Evolutionary conservation across 148 eudicot genomes (phyloP), one percentile per base, ranked within the genome.

Genomic region (Beta vulgaris): DNA sequence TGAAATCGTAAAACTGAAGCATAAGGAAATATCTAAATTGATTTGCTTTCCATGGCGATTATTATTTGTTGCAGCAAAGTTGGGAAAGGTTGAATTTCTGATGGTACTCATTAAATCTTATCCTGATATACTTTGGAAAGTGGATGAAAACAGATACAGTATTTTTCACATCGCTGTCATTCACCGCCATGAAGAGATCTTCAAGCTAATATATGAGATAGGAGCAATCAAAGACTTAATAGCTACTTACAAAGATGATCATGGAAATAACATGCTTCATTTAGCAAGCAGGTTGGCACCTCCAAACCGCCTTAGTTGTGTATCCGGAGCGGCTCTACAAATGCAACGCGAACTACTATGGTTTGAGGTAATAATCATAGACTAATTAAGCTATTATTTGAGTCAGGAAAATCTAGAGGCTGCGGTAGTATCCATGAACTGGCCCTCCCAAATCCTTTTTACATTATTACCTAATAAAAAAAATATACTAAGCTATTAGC

Each of bases 51-150:
- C 80, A 21, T 77, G 80, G 80, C 69, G 80, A 29, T 36, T 71
- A 37, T 9, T 77, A n/a, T 77, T 77, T 46, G 64, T 71, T 18
- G 75, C 80, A 48, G 71, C 75, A 23, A 79, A 77, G 51, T 72
- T 72, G 14, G 90, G 90, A 75, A 87, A 83, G 42, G 69, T 71
- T 31, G 86, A 76, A 10, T 87, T 85, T 60, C 44, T 87, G 0
- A 73, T 74, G 2, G 80, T 71, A 25, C 74, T 85, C 3, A 67
- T 87, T 54, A 78, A 39, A 6, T 69, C 79, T n/a, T 81, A 85
- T 43, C 90, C 90, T 25, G 86, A 87, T 77, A 73, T 87, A 10
- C 70, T 87, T 29, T 85, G 86, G 83, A 82, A 83, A 58, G 82
- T 78, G 37, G 82, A 87, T 61, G 81, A 77, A 15, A 59, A 79